Evolutionary conservation across 2,329 filamentous ascomycete genomes (phyloP), one percentile per base, ranked within the genome.

Genomic region (Leptographium radiaticola): DNA sequence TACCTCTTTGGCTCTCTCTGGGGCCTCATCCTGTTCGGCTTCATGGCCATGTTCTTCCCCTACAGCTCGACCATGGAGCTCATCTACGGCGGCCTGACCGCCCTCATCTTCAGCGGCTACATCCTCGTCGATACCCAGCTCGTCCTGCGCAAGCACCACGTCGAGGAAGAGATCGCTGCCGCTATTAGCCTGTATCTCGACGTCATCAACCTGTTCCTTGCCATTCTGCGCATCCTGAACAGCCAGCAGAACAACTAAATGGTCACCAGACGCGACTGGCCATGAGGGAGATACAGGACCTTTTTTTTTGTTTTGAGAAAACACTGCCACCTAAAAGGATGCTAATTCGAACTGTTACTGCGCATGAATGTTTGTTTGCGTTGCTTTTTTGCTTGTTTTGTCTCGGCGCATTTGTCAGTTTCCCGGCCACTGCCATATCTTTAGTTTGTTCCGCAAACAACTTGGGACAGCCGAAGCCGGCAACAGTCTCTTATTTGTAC

Each of bases 71-170:
- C 84, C 31, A 74, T 84, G 38, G 91, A 98, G 71, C 81, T 97
- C 53, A 76, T 89, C 57, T 97, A 95, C 64, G 89, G 89, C 54
- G 84, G 85, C 9, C 70, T 90, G 15, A 80, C 81, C 0, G 91
- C 93, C 3, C 72, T 98, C 47, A 81, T 98, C 65, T 98, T 98
- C 75, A 90, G 85, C 49, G 91, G 77, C 9, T 98, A 98, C 71
- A 94, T 98, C 58, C 77, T 98, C 48, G 88, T 97, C 48, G 93
- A 98, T 67, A 98, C 93, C 0, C 93, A 98, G 75, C 73, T 98
- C 62, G 82, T 98, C 58, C 86, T 98, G 80, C 82, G 90, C 64
- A 87, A 95, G 69, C 93, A 96, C 71, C 91, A 97, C 65, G 89
- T 96, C 52, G 93, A 98, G 72, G 91, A 96, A 77, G 90, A 96